These are phyloP conservation scores for Trichoderma virens DNA, from an alignment of 495 filamentous ascomycete species.

Conservation along the genomic window DNA sequence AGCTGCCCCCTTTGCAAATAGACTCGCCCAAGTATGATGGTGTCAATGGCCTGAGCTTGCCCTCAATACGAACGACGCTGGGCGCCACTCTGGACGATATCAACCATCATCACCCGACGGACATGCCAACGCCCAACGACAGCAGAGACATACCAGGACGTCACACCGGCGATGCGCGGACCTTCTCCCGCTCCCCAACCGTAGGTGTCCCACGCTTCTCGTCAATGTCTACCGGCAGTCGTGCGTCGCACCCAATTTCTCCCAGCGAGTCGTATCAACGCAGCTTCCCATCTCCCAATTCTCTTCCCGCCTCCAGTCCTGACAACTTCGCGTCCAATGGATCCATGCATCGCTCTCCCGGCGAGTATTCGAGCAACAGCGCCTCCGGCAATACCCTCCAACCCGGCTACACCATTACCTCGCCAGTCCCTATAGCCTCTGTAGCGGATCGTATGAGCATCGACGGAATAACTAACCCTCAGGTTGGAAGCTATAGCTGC, in stretches of 20 bases:
- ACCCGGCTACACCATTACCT: constrained; percentile 12
- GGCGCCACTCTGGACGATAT: constrained; percentile 29
- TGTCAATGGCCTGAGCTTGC: constrained; percentile 30
- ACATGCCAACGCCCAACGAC: constrained; percentile 13
- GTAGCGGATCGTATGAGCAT: constrained; percentile 30
- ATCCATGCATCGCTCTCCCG: constrained; percentile 16
- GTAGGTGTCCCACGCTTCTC: constrained; percentile 19
- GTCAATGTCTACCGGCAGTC: constrained; percentile 21
- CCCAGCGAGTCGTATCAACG: constrained; percentile 27
- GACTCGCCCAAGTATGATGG: constrained; percentile 37
- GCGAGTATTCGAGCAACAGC: constrained; percentile 22
- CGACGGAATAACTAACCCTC: constrained; percentile 27
- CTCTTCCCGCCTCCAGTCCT: constrained; percentile 20
- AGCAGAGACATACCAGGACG: constrained; percentile 21
- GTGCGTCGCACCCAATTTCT: constrained; percentile 34
- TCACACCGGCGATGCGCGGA: constrained; percentile 12
- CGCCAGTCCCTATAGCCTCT: constrained; percentile 17
- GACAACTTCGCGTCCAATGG: constrained; percentile 19
- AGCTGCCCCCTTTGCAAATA: constrained; percentile 44
- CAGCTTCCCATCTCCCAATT: constrained; percentile 25
- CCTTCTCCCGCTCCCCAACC: constrained; percentile 28
- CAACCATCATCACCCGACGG: constrained; percentile 13
- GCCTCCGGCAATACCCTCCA: constrained; percentile 10
- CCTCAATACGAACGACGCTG: constrained; percentile 29
- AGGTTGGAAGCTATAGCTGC: constrained; percentile 39